Percentiles rank a stretch among this genome's conserved stretches.
These are phyloP conservation scores for Didymella arachidicola DNA, from an alignment of 2,329 filamentous ascomycete genomes.

Conservation along the genomic window DNA sequence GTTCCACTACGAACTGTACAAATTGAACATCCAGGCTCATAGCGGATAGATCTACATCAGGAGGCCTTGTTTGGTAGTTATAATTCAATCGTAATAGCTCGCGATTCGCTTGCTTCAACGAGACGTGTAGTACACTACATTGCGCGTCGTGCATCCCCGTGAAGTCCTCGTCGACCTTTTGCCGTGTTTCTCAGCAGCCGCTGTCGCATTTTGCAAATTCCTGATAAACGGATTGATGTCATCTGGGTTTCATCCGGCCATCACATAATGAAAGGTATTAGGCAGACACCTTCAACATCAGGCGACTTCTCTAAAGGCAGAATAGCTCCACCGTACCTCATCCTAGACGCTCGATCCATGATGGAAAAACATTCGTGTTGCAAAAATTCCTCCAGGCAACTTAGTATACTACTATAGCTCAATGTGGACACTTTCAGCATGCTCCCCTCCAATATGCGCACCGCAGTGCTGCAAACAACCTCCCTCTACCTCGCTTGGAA, in stretches of 20 bases:
- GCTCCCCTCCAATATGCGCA: not conserved
- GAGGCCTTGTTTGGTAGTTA: too few relatives aligned
- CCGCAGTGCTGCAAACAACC: not conserved
- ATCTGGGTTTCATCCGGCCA: too few relatives aligned
- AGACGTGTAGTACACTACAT: not conserved
- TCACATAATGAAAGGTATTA: not conserved
- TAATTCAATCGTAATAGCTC: too few relatives aligned
- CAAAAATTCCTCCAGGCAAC: too few relatives aligned
- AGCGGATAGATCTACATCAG: too few relatives aligned
- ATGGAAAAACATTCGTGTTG: not conserved
- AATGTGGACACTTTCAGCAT: not conserved
- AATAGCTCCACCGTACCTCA: not conserved
- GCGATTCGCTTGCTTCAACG: too few relatives aligned
- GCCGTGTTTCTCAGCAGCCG: not conserved
- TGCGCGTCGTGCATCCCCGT: not conserved
- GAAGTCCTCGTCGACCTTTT: not conserved
- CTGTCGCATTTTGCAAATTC: too few relatives aligned
- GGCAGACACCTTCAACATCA: not conserved
- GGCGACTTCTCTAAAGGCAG: not conserved
- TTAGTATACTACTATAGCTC: too few relatives aligned
- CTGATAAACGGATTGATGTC: too few relatives aligned
- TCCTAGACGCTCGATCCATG: not conserved
- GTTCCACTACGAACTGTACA: too few relatives aligned
- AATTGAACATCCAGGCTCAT: too few relatives aligned
- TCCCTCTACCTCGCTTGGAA: not conserved